Conservation (phyloP, 768 basidiomycete species). For the Boletus pseudo-olivaceus region DNA sequence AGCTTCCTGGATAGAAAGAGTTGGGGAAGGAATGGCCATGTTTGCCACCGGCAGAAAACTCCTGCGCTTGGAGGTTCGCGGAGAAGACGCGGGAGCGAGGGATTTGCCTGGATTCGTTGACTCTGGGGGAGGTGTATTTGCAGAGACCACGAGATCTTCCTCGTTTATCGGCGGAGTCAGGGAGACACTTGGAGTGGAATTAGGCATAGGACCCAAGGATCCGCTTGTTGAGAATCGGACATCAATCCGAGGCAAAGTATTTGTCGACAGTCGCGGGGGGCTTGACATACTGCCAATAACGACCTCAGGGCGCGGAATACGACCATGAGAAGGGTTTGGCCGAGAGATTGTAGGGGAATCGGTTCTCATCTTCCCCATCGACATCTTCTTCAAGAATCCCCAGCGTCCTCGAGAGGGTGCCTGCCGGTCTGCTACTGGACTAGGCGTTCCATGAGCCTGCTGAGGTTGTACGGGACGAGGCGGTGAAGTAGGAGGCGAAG, state of each 20-base stretch:
- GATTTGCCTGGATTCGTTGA: conserved; percentile 24
- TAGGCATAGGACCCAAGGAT: conserved; percentile 48
- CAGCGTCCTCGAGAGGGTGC: conserved; percentile 55
- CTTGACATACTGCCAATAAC: conserved; percentile 19
- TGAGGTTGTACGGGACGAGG: conserved; percentile 18
- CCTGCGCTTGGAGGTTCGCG: conserved; percentile 65
- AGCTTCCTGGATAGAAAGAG: conserved; percentile 54
- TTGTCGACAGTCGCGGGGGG: conserved; percentile 33
- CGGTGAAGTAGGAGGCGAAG: conserved; percentile 28
- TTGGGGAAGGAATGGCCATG: conserved; percentile 61
- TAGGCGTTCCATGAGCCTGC: conserved; percentile 13
- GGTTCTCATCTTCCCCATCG: conserved; percentile 86
- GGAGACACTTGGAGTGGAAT: conserved; percentile 31
- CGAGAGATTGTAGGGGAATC: conserved; percentile 48
- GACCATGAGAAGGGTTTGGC: conserved; percentile 33
- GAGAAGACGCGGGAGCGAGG: conserved; percentile 40
- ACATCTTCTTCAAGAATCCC: conserved; percentile 99
- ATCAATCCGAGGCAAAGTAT: conserved; percentile 58
- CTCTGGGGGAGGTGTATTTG: conserved; percentile 1
- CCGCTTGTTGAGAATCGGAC: conserved; percentile 72
- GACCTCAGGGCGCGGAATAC: conserved; percentile 12
- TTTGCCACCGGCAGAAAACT: conserved; percentile 79
- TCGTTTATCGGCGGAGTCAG: conserved; percentile 23
- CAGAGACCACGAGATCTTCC: conserved; percentile 14
- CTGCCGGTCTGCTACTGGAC: conserved; percentile 28